A percentile compares a stretch with the other conserved stretches of the same genome.
Evolutionary conservation across 306 rosid genomes (phyloP).

Genomic region (Cajanus cajan): DNA sequence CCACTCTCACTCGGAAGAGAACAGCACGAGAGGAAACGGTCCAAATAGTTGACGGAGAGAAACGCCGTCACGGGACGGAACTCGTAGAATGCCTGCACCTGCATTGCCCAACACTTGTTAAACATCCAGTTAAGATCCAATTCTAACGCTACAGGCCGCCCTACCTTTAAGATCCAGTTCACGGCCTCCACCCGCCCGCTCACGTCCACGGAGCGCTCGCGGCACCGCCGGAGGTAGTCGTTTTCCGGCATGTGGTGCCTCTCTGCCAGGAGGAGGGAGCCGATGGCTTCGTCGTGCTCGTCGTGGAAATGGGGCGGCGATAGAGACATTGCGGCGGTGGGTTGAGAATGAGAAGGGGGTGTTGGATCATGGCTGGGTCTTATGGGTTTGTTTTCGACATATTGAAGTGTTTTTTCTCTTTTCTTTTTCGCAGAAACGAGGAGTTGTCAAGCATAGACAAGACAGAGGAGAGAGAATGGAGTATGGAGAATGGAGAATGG

Average conservation of each 20-base stretch:
- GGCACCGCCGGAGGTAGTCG: conserved; percentile 43
- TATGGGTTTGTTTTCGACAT: conserved; percentile 38
- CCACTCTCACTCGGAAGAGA: conserved; percentile 50
- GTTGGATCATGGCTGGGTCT: conserved; percentile 40
- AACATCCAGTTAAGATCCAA: conserved; percentile 85
- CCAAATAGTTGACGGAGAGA: conserved; percentile 71
- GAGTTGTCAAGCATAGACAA: conserved; percentile 31
- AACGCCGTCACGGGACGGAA: conserved; percentile 68
- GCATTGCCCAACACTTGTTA: conserved; percentile 10
- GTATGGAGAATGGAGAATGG: background rate
- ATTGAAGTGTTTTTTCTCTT: background rate
- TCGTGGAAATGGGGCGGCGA: background rate
- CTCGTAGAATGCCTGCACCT: conserved; percentile 52
- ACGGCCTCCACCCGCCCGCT: conserved; percentile 61
- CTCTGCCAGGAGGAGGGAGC: conserved; percentile 31
- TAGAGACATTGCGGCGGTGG: conserved; percentile 24
- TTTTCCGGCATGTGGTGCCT: conserved; percentile 40
- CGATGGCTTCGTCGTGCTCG: background rate
- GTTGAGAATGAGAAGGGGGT: background rate
- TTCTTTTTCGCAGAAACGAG: background rate
- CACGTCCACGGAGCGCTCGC: conserved; percentile 41
- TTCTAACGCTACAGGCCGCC: too few species aligned
- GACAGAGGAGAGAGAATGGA: background rate
- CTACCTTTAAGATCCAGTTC: conserved; percentile 75
- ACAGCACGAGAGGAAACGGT: conserved; percentile 65